Evolutionary conservation across 1,284 basidiomycete genomes (phyloP).

Genomic region (Mycosarcoma mackinlayi): DNA sequence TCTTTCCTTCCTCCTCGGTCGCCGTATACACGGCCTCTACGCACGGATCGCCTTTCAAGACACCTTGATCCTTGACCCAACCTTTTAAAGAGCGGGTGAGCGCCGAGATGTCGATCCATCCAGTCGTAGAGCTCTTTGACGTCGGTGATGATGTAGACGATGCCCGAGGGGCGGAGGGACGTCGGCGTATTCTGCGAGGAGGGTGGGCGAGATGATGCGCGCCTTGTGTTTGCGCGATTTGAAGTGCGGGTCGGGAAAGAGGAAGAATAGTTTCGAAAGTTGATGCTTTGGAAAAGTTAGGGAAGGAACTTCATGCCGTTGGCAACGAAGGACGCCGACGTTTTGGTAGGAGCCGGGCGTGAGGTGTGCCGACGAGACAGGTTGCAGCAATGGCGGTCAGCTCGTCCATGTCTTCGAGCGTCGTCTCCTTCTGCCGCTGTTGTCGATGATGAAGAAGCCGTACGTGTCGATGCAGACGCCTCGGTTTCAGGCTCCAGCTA

Average conservation of each 20-base stretch:
- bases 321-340: constrained; percentile 89
- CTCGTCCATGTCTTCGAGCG: constrained; percentile 62
- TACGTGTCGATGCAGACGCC: not conserved
- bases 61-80: constrained; percentile 76
- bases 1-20: constrained; percentile 94
- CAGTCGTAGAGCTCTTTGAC: constrained; percentile 92
- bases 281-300: constrained; percentile 95
- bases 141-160: constrained; percentile 98
- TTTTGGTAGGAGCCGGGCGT: constrained; percentile 80
- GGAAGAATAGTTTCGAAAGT: constrained; percentile 85
- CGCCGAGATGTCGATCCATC: constrained; percentile 89
- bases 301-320: constrained; percentile 99
- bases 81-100: constrained; percentile 86
- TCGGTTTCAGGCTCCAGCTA: too few species aligned
- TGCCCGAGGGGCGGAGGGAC: constrained; percentile 88
- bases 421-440: constrained; percentile 23
- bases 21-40: constrained; percentile 61
- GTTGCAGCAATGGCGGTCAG: constrained; percentile 22
- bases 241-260: constrained; percentile 99
- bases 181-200: constrained; percentile 92
- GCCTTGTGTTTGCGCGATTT: constrained; percentile 97
- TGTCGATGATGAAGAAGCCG: not conserved
- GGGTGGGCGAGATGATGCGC: constrained; percentile 91
- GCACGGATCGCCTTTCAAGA: constrained; percentile 71
- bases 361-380: constrained; percentile 26